phyloP scores from a whole-genome alignment of 2,329 filamentous ascomycete species.

The Diplodia intermedia region DNA sequence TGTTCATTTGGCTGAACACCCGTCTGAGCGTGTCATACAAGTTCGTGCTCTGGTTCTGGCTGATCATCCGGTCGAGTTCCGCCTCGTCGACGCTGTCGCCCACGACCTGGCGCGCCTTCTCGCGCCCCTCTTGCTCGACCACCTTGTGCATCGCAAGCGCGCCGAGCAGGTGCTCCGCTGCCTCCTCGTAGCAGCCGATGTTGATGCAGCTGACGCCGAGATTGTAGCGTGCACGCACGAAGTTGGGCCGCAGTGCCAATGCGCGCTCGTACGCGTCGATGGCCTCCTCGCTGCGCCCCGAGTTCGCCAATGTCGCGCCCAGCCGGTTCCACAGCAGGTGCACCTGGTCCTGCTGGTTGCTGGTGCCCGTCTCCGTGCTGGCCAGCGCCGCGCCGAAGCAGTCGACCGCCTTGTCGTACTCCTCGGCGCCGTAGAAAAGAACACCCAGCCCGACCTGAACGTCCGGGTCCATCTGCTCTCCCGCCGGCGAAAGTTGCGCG shows the following conservation, averaged over 20 bases:
- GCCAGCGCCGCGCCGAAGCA: slow-evolving; percentile 94
- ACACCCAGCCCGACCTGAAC: slow-evolving; percentile 97
- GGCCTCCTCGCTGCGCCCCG: slow-evolving; percentile 89
- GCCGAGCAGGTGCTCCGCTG: slow-evolving; percentile 88
- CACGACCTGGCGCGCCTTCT: slow-evolving; percentile 83
- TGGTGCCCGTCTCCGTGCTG: slow-evolving; percentile 80
- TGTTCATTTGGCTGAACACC: slow-evolving; percentile 96
- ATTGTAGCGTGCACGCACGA: slow-evolving; percentile 96
- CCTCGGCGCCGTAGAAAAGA: slow-evolving; percentile 95
- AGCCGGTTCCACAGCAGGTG: slow-evolving; percentile 98
- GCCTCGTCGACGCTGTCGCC: slow-evolving; percentile 67
- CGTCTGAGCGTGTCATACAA: slow-evolving; percentile 91
- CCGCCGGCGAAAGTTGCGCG: slow-evolving; percentile 87
- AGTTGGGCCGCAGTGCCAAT: slow-evolving; percentile 88
- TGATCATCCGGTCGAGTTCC: slow-evolving; percentile 84
- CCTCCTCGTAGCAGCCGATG: slow-evolving; percentile 92
- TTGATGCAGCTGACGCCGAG: slow-evolving; percentile 97
- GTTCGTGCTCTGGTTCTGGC: slow-evolving; percentile 96
- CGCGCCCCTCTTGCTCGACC: slow-evolving; percentile 83
- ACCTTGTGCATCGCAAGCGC: slow-evolving; percentile 95
- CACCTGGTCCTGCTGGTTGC: slow-evolving; percentile 83
- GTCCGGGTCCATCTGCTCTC: slow-evolving; percentile 96
- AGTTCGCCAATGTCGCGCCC: slow-evolving; percentile 94
- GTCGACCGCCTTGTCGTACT: slow-evolving; percentile 98
- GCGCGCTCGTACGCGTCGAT: slow-evolving; percentile 97